These are phyloP conservation scores for Fusarium sulawesiense DNA, from an alignment of 2,329 filamentous ascomycete genomes.

Conservation along the genomic window DNA sequence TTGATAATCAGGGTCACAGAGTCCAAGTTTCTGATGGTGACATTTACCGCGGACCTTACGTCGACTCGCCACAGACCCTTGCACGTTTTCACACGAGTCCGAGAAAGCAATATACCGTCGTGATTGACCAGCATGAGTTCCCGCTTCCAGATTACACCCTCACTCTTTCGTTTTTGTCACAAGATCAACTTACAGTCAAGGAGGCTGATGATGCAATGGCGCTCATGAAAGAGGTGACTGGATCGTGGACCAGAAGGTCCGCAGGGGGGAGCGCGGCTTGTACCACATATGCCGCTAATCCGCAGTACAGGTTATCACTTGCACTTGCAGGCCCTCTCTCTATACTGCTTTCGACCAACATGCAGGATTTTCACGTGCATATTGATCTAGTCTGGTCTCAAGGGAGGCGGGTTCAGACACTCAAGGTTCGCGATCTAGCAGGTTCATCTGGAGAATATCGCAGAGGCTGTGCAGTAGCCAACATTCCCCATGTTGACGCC, in stretches of 20 bases:
- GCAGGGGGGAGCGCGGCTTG: conserved; percentile 87
- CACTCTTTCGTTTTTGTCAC: conserved; percentile 85
- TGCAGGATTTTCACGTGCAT: conserved; percentile 79
- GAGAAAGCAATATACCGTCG: conserved; percentile 65
- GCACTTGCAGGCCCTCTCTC: conserved; percentile 70
- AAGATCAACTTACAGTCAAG: conserved; percentile 68
- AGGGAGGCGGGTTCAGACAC: conserved; percentile 75
- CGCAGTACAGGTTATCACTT: conserved; percentile 80
- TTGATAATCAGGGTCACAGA: conserved; percentile 74
- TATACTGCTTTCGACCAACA: conserved; percentile 77
- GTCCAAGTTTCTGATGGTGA: conserved; percentile 80
- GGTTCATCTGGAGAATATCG: conserved; percentile 90
- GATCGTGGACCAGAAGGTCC: conserved; percentile 80
- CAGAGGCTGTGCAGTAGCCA: conserved; percentile 78
- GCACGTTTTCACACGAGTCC: conserved; percentile 69
- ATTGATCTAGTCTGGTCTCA: conserved; percentile 84
- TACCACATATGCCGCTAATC: conserved; percentile 83
- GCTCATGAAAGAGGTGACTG: conserved; percentile 67
- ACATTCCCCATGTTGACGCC: conserved; percentile 68
- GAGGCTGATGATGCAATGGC: conserved; percentile 71
- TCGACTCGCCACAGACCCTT: conserved; percentile 93
- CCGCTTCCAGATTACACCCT: conserved; percentile 82
- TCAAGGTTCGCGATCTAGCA: conserved; percentile 81
- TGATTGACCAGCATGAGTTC: conserved; percentile 82
- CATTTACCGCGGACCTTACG: conserved; percentile 82